Evolutionary conservation across 495 filamentous ascomycete species (phyloP), one percentile per base, ranked within the genome.

Genomic region (Glonium stellatum): DNA sequence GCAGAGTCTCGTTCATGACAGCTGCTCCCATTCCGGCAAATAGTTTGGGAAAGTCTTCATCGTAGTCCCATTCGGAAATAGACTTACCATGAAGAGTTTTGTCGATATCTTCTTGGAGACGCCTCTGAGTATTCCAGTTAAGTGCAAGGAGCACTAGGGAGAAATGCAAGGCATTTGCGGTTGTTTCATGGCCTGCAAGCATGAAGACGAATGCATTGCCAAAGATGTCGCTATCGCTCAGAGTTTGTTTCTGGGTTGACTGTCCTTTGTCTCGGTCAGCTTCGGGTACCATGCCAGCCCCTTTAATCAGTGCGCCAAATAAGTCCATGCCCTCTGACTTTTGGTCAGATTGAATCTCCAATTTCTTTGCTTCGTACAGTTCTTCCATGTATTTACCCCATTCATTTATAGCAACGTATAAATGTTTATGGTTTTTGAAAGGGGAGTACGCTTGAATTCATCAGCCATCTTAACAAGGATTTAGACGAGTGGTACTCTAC

Each of bases 161-260:
- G 66, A 83, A 87, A 67, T 88, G 84, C 10, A 87, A 70, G 1
- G 77, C 77, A 70, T 87, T 87, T 49, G 86, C 85, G 4, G 84
- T 82, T 0, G 87, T 87, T 67, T 89, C 87, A 69, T 90, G 87
- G 21, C 87, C 87, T 0, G 87, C 86, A 13, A 89, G 73, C 42
- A 84, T 80, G 69, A 87, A 84, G 64, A 88, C 80, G 69, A 87
- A 90, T 11, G 84, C 80, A 65, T 90, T 87, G 34, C 83, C 84
- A 23, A 87, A 75, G 62, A 90, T 83, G 49, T 88, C 85, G 15
- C 73, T 71, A 62, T 84, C 78, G 4, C 70, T 70, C 11, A 85
- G 65, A 31, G 73, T 55, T 53, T 72, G 72, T 42, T 66, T 72
- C 50, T 58, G 54, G 41, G 63, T 6, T 2, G 57, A n/a, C 6